phyloP scores from a whole-genome alignment of 495 filamentous ascomycete genomes.

The Penicillium crystallinum region DNA sequence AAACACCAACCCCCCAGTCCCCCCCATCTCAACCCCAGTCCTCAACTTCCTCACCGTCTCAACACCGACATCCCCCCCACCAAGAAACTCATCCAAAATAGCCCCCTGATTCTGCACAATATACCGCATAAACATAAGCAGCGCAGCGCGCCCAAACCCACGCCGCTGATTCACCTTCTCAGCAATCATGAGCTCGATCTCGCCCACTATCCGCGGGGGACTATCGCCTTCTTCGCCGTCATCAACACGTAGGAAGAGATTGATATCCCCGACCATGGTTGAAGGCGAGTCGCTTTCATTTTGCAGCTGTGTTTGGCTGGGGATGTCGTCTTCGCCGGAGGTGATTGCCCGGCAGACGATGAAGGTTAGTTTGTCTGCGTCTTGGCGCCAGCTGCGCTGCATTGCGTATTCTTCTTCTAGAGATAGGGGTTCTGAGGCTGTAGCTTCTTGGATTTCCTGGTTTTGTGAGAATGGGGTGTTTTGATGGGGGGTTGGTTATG shows the following conservation, averaged over 20 bases:
- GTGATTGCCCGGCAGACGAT: conserved; percentile 34
- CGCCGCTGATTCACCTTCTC: conserved; percentile 47
- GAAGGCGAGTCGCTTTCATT: conserved; percentile 45
- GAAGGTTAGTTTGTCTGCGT: conserved; percentile 53
- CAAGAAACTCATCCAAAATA: conserved; percentile 58
- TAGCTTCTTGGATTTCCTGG: conserved; percentile 74
- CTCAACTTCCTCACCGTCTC: conserved; percentile 13
- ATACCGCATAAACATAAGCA: conserved; percentile 66
- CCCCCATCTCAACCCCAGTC: conserved; percentile 11
- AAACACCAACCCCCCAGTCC: conserved; percentile 12
- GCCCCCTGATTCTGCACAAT: conserved; percentile 41
- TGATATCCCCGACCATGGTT: conserved; percentile 79
- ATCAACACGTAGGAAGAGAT: conserved; percentile 66
- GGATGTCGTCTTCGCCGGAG: neutral
- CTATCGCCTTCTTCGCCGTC: conserved; percentile 39
- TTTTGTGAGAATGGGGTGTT: neutral
- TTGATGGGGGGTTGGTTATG: neutral
- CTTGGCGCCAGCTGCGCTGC: conserved; percentile 74
- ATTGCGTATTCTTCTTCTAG: conserved; percentile 78
- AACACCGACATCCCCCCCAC: conserved; percentile 11
- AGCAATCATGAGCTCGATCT: conserved; percentile 90
- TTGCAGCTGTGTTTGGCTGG: conserved; percentile 16
- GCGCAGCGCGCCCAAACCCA: conserved; percentile 61
- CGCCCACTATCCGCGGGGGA: conserved; percentile 52
- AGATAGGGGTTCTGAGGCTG: conserved; percentile 75